Conservation (phyloP, 2,329 filamentous ascomycete genomes). For the Phyllosticta capitalensis region DNA sequence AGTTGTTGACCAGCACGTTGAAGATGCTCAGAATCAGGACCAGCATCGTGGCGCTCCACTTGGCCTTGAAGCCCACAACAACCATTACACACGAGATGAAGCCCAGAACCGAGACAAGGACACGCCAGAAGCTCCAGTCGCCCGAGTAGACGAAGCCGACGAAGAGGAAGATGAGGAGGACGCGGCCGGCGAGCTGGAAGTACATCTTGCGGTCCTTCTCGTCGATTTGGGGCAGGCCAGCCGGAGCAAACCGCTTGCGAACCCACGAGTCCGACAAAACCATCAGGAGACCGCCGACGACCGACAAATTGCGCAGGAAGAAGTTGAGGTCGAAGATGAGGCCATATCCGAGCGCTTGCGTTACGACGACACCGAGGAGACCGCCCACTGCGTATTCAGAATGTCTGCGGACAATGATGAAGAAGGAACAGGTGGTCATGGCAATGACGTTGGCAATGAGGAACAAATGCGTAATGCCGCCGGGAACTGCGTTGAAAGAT, state of each 20-base stretch:
- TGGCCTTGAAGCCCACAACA: constrained; percentile 98
- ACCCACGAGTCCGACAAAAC: constrained; percentile 97
- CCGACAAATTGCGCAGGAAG: constrained; percentile 96
- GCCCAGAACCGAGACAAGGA: constrained; percentile 75
- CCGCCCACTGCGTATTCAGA: constrained; percentile 88
- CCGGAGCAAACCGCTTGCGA: constrained; percentile 92
- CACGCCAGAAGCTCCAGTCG: constrained; percentile 81
- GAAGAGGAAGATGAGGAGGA: constrained; percentile 95
- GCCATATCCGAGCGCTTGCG: constrained; percentile 92
- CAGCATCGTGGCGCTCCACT: constrained; percentile 92
- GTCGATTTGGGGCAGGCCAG: constrained; percentile 84
- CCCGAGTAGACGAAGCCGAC: constrained; percentile 93
- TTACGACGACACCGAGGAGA: constrained; percentile 81
- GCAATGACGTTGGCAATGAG: constrained; percentile 80
- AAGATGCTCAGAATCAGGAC: constrained; percentile 94
- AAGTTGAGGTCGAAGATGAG: constrained; percentile 99
- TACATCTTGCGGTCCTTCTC: constrained; percentile 99
- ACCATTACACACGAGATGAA: constrained; percentile 96
- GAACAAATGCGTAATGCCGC: constrained; percentile 84
- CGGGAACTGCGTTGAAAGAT: constrained; percentile 55
- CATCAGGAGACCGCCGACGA: constrained; percentile 96
- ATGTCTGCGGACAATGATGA: constrained; percentile 88
- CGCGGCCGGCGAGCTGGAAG: constrained; percentile 93
- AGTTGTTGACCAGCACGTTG: constrained; percentile 98
- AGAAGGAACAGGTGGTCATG: constrained; percentile 70